Evolutionary conservation across 495 filamentous ascomycete genomes (phyloP), one percentile per base, ranked within the genome.

Genomic region (Trichoderma erinaceum): DNA sequence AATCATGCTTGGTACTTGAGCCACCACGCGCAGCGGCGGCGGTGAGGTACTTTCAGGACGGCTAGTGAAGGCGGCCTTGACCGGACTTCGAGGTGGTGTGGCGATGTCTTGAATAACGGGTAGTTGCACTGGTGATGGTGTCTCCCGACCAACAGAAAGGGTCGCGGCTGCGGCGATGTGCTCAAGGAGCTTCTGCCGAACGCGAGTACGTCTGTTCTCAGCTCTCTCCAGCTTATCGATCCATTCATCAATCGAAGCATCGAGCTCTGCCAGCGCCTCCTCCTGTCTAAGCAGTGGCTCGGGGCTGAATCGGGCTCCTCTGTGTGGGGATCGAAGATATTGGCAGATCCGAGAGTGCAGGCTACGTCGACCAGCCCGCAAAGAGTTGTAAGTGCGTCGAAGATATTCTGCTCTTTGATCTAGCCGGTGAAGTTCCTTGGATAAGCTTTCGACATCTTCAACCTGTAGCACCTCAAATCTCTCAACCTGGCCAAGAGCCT

Each of bases 171-270:
- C 88, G 50, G 88, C 87, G 44, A 90, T 82, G 73, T 92, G 89
- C 74, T 92, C 89, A 3, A 92, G 82, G 3, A 92, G 80, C 79
- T 90, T 92, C 73, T 91, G 88, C n/a, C 88, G 84, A 29, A 92
- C 83, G 38, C 86, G 80, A 16, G 83, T 85, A 29, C 89, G 84
- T 70, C 89, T 80, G 72, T 91, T 89, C 78, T 92, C 89, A n/a
- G 88, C 88, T 67, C 87, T 84, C 70, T 91, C 89, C 4, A 91
- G 84, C 73, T 91, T 92, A 69, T 69, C 77, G 35, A 90, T 83
- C 88, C 90, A 92, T 70, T 90, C 87, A 70, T 92, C 89, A 70
- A 92, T 91, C 29, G 86, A 87, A n/a, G 79, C 74, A 70, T 92
- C 89, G 21, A 92, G 82, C 71, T 90, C 88, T 2, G 84, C 83